These are phyloP conservation scores for Dendrocalamus latiflorus DNA, from an alignment of 202 grass and related monocot genomes.

Conservation along the genomic window DNA sequence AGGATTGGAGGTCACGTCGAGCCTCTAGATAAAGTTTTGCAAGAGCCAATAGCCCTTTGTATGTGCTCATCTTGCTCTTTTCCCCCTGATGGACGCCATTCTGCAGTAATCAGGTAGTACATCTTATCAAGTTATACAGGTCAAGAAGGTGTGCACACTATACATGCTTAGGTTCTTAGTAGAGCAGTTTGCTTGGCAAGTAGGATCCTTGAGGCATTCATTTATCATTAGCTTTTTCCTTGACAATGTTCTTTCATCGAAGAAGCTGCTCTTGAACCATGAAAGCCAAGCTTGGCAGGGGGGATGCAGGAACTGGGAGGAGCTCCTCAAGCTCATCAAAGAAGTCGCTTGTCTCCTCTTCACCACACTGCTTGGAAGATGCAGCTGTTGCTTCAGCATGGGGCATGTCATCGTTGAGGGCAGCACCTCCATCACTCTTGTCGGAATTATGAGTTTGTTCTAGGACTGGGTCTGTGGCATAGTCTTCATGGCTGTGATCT, in stretches of 20 bases:
- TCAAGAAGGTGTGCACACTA: not conserved
- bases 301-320: constrained; percentile 5
- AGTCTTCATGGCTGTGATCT: constrained; percentile 12
- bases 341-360: constrained; percentile 23
- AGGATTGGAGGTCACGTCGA: not conserved
- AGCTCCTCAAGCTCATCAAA: constrained; percentile 35
- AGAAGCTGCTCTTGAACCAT: constrained; percentile 11
- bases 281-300: not conserved
- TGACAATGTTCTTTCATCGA: not conserved
- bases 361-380: not conserved
- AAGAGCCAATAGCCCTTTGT: not conserved
- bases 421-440: not conserved
- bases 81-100: not conserved
- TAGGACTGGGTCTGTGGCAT: not conserved
- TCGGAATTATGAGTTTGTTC: not conserved
- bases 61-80: not conserved
- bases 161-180: not conserved
- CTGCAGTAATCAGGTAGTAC: not conserved
- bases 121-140: not conserved
- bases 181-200: not conserved
- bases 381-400: not conserved
- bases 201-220: not conserved
- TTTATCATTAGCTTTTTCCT: not conserved
- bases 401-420: not conserved
- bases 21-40: not conserved